phyloP scores from a whole-genome alignment of 1,284 basidiomycete species.

The Meripilus lineatus region DNA sequence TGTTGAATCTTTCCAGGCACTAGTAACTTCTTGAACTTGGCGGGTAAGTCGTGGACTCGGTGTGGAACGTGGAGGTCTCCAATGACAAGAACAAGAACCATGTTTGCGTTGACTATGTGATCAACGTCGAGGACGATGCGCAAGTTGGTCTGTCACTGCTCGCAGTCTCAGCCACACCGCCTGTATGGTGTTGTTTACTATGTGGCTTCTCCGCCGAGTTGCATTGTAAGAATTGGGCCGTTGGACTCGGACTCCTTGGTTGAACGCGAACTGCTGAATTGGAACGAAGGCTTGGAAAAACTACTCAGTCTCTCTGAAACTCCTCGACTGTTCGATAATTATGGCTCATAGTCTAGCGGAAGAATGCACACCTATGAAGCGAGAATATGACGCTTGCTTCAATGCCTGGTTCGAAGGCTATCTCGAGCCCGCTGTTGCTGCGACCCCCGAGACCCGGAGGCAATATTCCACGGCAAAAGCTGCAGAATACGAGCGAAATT shows the following conservation, averaged over 20 bases:
- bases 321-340: no score
- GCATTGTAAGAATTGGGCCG: no score
- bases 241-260: no score
- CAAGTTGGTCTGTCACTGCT: no score
- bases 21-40: constrained; percentile 96
- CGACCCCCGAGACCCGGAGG: constrained; percentile 39
- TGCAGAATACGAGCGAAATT: constrained; percentile 78
- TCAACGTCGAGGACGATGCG: neutral
- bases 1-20: constrained; percentile 98
- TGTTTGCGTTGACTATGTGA: no score
- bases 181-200: no score
- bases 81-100: constrained; percentile 90
- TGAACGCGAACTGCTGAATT: no score
- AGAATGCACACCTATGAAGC: constrained; percentile 87
- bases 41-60: constrained; percentile 83
- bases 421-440: constrained; percentile 68
- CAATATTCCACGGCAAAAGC: constrained; percentile 54
- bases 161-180: no score
- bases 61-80: constrained; percentile 95
- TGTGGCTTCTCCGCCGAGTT: no score
- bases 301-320: no score
- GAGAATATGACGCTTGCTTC: constrained; percentile 90
- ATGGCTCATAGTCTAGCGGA: constrained; percentile 74
- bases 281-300: no score
- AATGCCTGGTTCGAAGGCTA: constrained; percentile 97